Percentiles rank a stretch among this genome's conserved stretches.
phyloP scores from a whole-genome alignment of 2,329 filamentous ascomycete species.

The Rhynchosporium graminicola region DNA sequence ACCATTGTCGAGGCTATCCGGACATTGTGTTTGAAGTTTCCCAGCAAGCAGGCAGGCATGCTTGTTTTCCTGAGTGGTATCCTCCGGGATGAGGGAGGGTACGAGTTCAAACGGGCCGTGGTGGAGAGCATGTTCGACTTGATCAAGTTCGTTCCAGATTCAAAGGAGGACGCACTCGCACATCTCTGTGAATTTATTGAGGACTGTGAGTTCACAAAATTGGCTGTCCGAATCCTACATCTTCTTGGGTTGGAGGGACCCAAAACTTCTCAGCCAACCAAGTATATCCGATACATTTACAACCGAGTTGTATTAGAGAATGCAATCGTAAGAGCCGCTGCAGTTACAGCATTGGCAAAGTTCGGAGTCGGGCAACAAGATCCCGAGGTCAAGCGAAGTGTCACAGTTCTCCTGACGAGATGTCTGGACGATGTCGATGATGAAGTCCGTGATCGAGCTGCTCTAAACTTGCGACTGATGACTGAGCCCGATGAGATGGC shows the following conservation, averaged over 20 bases:
- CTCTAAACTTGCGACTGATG: constrained; percentile 90
- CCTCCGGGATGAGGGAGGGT: constrained; percentile 92
- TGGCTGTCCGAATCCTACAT: constrained; percentile 92
- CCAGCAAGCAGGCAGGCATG: constrained; percentile 97
- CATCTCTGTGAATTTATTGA: constrained; percentile 99
- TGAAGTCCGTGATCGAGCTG: constrained; percentile 93
- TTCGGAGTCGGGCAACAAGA: constrained; percentile 98
- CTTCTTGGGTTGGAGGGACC: constrained; percentile 92
- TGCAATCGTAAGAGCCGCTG: constrained; percentile 89
- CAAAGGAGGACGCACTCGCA: constrained; percentile 77
- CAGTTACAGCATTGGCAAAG: constrained; percentile 93
- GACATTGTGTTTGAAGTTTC: constrained; percentile 95
- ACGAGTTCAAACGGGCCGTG: constrained; percentile 96
- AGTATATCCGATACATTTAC: constrained; percentile 99
- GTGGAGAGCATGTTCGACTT: constrained; percentile 99
- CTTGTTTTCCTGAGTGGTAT: constrained; percentile 97
- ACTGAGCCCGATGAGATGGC: constrained; percentile 79
- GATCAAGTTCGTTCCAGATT: constrained; percentile 97
- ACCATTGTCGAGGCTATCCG: constrained; percentile 99
- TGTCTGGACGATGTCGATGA: constrained; percentile 97
- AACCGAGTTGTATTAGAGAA: constrained; percentile 98
- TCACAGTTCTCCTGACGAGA: constrained; percentile 85
- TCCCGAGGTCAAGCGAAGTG: constrained; percentile 93
- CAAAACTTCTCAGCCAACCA: constrained; percentile 92
- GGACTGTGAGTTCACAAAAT: constrained; percentile 98